phyloP scores from a whole-genome alignment of 139 green algal genomes.

The Chlorokybus atmophyticus region DNA sequence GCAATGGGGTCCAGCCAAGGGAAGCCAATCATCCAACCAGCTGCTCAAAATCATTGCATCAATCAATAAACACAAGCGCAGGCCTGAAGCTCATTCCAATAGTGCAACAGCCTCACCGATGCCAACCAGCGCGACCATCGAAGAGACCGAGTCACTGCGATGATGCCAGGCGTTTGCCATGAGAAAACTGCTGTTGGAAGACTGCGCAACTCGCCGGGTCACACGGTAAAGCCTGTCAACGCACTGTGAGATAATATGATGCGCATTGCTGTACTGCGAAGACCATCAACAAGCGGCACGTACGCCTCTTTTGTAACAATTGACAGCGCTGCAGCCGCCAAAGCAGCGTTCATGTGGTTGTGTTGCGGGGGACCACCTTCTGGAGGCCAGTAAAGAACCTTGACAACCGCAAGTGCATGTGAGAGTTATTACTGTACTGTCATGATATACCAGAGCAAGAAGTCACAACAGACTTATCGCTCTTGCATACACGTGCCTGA shows the following conservation, averaged over 20 bases:
- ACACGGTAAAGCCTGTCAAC: constrained; percentile 26
- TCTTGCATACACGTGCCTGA: constrained; percentile 7
- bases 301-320: constrained; percentile 27
- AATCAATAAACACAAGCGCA: not conserved
- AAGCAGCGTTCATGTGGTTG: constrained; percentile 18
- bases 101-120: constrained; percentile 12
- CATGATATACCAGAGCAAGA: too few relatives aligned
- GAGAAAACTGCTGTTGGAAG: constrained; percentile 14
- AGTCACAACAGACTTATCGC: too few relatives aligned
- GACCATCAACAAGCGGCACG: not conserved
- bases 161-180: constrained; percentile 33
- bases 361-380: too few relatives aligned
- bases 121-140: constrained; percentile 25
- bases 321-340: constrained; percentile 19
- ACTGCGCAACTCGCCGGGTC: constrained; percentile 19
- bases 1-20: constrained; percentile 21
- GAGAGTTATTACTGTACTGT: too few relatives aligned
- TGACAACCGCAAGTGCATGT: too few relatives aligned
- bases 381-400: too few relatives aligned
- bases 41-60: constrained; percentile 5
- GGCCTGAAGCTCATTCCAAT: not conserved
- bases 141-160: constrained; percentile 27
- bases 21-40: constrained; percentile 14
- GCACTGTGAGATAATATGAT: too few relatives aligned
- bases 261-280: too few relatives aligned